Conservation (phyloP, 768 basidiomycete genomes). For the Macrolepiota albuminosa region DNA sequence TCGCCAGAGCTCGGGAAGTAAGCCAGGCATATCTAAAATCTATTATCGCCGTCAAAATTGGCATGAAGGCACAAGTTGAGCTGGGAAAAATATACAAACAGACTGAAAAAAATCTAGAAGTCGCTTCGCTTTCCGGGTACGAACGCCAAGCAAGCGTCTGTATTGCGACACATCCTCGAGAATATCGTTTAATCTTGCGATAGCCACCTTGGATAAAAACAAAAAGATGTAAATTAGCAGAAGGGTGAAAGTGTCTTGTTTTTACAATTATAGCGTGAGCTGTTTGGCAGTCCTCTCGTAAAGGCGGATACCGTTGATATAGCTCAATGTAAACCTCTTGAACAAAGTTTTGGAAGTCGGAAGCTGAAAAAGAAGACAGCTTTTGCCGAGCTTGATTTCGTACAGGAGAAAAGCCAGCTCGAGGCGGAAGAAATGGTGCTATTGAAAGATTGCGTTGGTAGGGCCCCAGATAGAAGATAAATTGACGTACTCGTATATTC, state of each 20-base stretch:
- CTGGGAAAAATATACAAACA: not conserved
- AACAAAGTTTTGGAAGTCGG: not conserved
- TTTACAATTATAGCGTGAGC: not conserved
- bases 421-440: not conserved
- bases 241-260: not conserved
- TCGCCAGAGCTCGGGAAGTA: conserved; percentile 2
- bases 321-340: not conserved
- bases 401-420: not conserved
- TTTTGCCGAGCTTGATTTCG: not conserved
- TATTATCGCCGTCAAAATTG: not conserved
- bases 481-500: not conserved
- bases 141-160: not conserved
- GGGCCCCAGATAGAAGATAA: not conserved
- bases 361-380: not conserved
- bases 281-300: not conserved
- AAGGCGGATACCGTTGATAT: not conserved
- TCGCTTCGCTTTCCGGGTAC: not conserved
- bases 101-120: conserved; percentile 10
- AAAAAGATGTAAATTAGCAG: too few species aligned
- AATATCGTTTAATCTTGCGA: not conserved
- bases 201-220: not conserved
- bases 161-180: conserved; percentile 3
- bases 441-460: not conserved
- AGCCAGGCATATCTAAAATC: conserved; percentile 6
- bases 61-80: not conserved